Percentiles rank a stretch among this genome's conserved stretches.
phyloP scores from a whole-genome alignment of 768 basidiomycete genomes.

The Peribolospora baueri region DNA sequence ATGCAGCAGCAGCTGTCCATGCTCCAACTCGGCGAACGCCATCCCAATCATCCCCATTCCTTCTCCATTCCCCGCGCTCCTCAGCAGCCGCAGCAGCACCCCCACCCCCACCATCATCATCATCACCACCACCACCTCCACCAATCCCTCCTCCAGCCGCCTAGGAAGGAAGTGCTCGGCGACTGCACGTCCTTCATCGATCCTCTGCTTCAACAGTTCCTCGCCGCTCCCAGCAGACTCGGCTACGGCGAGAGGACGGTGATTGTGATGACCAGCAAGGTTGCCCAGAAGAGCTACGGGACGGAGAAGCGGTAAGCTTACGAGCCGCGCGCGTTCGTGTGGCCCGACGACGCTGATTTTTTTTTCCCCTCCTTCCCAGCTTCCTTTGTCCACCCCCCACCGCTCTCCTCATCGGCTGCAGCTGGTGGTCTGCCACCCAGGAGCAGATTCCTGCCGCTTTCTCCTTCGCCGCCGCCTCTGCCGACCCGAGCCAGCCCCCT shows the following conservation, averaged over 20 bases:
- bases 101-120: no score
- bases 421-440: conserved; percentile 7
- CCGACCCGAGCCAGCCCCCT: conserved; percentile 30
- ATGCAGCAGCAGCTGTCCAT: no score
- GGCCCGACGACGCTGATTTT: conserved; percentile 6
- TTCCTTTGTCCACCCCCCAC: conserved; percentile 10
- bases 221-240: conserved; percentile 58
- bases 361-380: not conserved
- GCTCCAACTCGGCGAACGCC: no score
- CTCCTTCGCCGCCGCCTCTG: conserved; percentile 44
- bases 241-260: conserved; percentile 80
- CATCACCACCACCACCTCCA: no score
- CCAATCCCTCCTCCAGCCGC: no score
- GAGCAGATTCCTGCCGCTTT: not conserved
- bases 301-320: conserved; percentile 57
- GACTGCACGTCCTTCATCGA: no score
- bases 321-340: not conserved
- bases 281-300: conserved; percentile 91
- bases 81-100: no score
- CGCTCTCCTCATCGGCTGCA: conserved; percentile 9
- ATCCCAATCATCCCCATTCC: no score
- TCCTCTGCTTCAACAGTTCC: conserved; percentile 27
- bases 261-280: conserved; percentile 91
- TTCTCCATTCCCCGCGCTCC: no score
- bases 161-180: no score